Base-by-base conservation (phyloP, 176 grass and related monocot genomes). In the Hordeum marinum region DNA sequence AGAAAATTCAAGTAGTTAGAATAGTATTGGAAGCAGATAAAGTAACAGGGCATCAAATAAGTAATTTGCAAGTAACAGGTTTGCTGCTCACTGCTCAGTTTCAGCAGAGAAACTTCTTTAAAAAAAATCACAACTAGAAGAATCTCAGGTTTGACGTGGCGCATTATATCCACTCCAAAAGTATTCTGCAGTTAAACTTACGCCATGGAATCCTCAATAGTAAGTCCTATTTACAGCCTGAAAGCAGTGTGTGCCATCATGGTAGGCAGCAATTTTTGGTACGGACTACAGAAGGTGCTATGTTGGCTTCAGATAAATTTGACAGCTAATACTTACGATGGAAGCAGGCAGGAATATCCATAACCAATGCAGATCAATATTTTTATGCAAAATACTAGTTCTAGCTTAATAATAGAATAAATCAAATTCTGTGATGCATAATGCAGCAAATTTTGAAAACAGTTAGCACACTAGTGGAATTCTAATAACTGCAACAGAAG, bases 11-110 rank as follows among this genome's bases (percentile, higher is more conserved):
- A 29, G 29, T 48, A 78, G 46, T 77, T 73, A 87, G 15, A 69
- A 55, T 60, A 75, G 32, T 57, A 72, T 24, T 75, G 26, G 66
- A 39, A 73, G 57, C 37, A 76, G 11, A 69, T 42, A 72, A 75
- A 89, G 23, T 9, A 67, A 68, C 20, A 27, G 9, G 77, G 34
- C 45, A 64, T 21, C 79, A 83, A 14, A 83, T 63, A 65, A 69
- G 69, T 50, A 26, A 72, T 21, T 43, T 11, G 37, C 67, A 58
- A 81, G 14, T 41, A 80, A 46, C 32, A 80, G 25, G 3, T 66
- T 60, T 36, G 59, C 37, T 67, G 36, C 37, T 55, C 52, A 21
- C 52, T 55, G 52, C 18, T 50, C 18, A 86, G 29, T 79, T 82
- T 72, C 13, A 46, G 62, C 42, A 82, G 4, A 69, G 70, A 72